These are phyloP conservation scores for Agaricus sinodeliciosus DNA, from an alignment of 768 basidiomycete genomes.

Conservation along the genomic window DNA sequence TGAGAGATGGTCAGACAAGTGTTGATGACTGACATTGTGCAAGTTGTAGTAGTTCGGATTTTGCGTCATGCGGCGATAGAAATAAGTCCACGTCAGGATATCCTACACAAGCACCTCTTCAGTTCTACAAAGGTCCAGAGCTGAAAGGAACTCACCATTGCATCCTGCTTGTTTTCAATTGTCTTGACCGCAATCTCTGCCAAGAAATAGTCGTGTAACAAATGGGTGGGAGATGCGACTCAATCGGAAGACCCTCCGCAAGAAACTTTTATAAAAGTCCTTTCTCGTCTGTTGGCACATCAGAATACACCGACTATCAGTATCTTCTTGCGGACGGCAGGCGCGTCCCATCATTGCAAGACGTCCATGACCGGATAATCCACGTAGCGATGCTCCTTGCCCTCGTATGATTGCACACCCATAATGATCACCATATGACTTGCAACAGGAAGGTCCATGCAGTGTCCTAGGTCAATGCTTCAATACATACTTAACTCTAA, in stretches of 20 bases:
- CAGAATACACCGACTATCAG: constrained; percentile 86
- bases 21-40: constrained; percentile 92
- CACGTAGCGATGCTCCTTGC: constrained; percentile 95
- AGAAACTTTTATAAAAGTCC: constrained; percentile 99
- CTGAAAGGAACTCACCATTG: constrained; percentile 52
- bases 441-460: constrained; percentile 92
- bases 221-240: constrained; percentile 89
- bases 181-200: constrained; percentile 98
- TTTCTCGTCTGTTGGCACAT: constrained; percentile 98
- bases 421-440: constrained; percentile 99
- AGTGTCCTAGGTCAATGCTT: constrained; percentile 55
- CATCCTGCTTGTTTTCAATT: constrained; percentile 98
- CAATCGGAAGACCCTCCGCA: constrained; percentile 94
- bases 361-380: constrained; percentile 99
- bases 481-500: not conserved
- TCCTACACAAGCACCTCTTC: constrained; percentile 43
- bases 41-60: constrained; percentile 95
- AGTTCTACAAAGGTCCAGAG: not conserved
- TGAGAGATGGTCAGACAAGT: constrained; percentile 92
- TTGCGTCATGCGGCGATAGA: constrained; percentile 96
- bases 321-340: constrained; percentile 84
- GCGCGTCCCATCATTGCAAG: constrained; percentile 99
- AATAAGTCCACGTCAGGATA: constrained; percentile 97
- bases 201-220: constrained; percentile 94
- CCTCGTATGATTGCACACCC: constrained; percentile 97